These are phyloP conservation scores for Macrophomina tecta DNA, from an alignment of 2,329 filamentous ascomycete species.

Conservation along the genomic window DNA sequence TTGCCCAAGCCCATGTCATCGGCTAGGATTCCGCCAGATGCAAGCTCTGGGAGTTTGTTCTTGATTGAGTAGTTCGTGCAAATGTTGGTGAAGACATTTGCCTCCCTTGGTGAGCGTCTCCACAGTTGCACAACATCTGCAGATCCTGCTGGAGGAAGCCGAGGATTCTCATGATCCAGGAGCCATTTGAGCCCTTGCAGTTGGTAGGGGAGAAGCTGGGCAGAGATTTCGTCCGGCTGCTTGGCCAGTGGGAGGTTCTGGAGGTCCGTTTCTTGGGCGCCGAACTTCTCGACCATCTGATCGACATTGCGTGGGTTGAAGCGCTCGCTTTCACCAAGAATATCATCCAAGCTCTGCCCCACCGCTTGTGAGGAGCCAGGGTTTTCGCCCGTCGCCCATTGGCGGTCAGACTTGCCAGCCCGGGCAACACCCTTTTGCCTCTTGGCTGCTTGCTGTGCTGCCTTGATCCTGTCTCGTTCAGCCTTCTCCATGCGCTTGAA, in stretches of 20 bases:
- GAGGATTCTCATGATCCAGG: slow-evolving; percentile 74
- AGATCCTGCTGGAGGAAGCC: slow-evolving; percentile 64
- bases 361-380: slow-evolving; percentile 36
- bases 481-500: slow-evolving; percentile 59
- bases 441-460: slow-evolving; percentile 45
- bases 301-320: slow-evolving; percentile 71
- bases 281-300: slow-evolving; percentile 72
- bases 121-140: slow-evolving; percentile 76
- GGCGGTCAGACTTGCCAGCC: slow-evolving; percentile 36
- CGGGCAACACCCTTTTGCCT: slow-evolving; percentile 36
- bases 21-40: slow-evolving; percentile 67
- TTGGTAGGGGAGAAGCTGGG: slow-evolving; percentile 79
- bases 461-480: slow-evolving; percentile 55
- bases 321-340: slow-evolving; percentile 69
- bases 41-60: slow-evolving; percentile 63
- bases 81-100: slow-evolving; percentile 66
- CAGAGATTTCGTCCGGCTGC: slow-evolving; percentile 69
- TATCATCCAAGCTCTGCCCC: slow-evolving; percentile 63
- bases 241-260: slow-evolving; percentile 63
- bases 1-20: slow-evolving; percentile 88
- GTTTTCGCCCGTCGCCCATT: slow-evolving; percentile 12
- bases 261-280: slow-evolving; percentile 72
- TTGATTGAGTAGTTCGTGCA: slow-evolving; percentile 72
- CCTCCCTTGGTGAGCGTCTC: slow-evolving; percentile 59
- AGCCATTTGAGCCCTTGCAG: slow-evolving; percentile 81